Conservation (phyloP, 345 rosid species). For the thale cress (Arabidopsis thaliana) region TAIR10.1 NC_003074.8:18138501-18139000, state of each 20-base stretch:
- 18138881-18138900: neutral
- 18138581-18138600: conserved; percentile 36
- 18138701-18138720: conserved; percentile 27
- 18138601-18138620: conserved; percentile 41
- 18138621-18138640: conserved; percentile 29
- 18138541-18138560: conserved; percentile 10
- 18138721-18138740: neutral
- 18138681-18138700: conserved; percentile 30
- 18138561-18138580: neutral
- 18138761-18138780: neutral
- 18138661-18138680: conserved; percentile 18
- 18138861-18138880: neutral
- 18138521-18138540: neutral
- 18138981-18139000: neutral
- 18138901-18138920: neutral
- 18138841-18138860: neutral
- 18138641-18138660: conserved; percentile 25
- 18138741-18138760: neutral
- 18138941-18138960: conserved; percentile 16
- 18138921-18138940: neutral
- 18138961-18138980: neutral
- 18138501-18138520: neutral
- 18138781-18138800: conserved; percentile 21
- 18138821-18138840: neutral
- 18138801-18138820: neutral